phyloP scores from a whole-genome alignment of 1,284 basidiomycete species.

The Cutaneotrichosporon dermatis region DNA sequence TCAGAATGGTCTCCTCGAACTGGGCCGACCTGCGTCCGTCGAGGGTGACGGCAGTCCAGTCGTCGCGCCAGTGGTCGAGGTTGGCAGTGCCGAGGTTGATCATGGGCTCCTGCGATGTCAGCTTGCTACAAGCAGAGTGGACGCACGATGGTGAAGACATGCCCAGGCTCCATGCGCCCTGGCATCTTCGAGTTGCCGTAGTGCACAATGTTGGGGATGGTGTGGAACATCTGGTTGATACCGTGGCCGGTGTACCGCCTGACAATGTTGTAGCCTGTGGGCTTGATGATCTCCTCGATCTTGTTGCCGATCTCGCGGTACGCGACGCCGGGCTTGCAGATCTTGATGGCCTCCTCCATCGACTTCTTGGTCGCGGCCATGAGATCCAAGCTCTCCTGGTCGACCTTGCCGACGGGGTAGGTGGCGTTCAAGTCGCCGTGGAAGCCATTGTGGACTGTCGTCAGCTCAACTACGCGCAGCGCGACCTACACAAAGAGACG shows the following conservation, averaged over 20 bases:
- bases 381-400: constrained; percentile 73
- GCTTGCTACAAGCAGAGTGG: not conserved
- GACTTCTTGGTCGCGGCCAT: constrained; percentile 74
- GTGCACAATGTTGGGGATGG: constrained; percentile 49
- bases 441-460: constrained; percentile 57
- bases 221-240: constrained; percentile 64
- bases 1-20: constrained; percentile 88
- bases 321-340: constrained; percentile 83
- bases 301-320: constrained; percentile 58
- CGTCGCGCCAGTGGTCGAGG: constrained; percentile 50
- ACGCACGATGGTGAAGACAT: constrained; percentile 50
- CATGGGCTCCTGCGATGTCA: constrained; percentile 61
- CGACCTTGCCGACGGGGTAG: constrained; percentile 81
- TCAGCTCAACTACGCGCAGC: not conserved
- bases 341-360: constrained; percentile 78
- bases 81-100: constrained; percentile 69
- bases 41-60: constrained; percentile 86
- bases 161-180: constrained; percentile 50
- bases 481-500: constrained; percentile 52
- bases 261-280: constrained; percentile 76
- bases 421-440: constrained; percentile 83
- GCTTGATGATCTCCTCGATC: constrained; percentile 71
- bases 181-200: constrained; percentile 50
- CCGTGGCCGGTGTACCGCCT: constrained; percentile 88
- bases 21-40: constrained; percentile 89